These are phyloP conservation scores for Iris pallida DNA, from an alignment of 116 monocot genomes.

Conservation along the genomic window DNA sequence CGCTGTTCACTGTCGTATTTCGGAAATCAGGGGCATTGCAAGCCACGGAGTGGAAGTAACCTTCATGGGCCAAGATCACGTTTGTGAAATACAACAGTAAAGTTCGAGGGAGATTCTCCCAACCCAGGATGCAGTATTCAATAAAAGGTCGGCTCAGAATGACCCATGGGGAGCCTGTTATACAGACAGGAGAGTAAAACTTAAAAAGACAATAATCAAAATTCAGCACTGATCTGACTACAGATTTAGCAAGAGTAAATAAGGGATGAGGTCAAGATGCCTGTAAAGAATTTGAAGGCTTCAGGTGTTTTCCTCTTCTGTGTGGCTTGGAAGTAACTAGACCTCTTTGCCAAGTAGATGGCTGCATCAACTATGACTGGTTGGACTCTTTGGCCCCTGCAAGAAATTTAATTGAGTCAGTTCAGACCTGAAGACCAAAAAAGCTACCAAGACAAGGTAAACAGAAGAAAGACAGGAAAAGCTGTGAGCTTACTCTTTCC, in stretches of 20 bases:
- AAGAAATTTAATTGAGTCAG: conserved; percentile 11
- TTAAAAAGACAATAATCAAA: neutral
- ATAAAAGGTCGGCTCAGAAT: conserved; percentile 73
- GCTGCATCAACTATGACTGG: conserved; percentile 95
- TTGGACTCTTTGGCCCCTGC: conserved; percentile 76
- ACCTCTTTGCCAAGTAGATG: conserved; percentile 74
- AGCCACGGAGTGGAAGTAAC: conserved; percentile 87
- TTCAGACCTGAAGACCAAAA: neutral
- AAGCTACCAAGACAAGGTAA: neutral
- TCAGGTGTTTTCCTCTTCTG: conserved; percentile 70
- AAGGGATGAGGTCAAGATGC: conserved; percentile 26
- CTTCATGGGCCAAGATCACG: conserved; percentile 67
- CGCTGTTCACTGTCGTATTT: conserved; percentile 81
- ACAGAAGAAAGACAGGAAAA: neutral
- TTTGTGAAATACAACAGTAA: conserved; percentile 93
- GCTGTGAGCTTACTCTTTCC: conserved; percentile 54
- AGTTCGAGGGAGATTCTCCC: conserved; percentile 88
- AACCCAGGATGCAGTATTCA: conserved; percentile 80
- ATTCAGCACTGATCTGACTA: no score
- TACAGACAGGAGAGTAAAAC: neutral
- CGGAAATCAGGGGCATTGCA: conserved; percentile 84
- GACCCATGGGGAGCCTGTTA: conserved; percentile 91
- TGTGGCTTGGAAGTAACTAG: conserved; percentile 65
- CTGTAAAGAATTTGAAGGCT: conserved; percentile 95
- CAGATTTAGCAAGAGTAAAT: no score